A percentile compares a stretch with the other conserved stretches of the same genome.
Evolutionary conservation across 805 yeast genomes (phyloP).

Genomic region (Ogataea salicorniae): DNA sequence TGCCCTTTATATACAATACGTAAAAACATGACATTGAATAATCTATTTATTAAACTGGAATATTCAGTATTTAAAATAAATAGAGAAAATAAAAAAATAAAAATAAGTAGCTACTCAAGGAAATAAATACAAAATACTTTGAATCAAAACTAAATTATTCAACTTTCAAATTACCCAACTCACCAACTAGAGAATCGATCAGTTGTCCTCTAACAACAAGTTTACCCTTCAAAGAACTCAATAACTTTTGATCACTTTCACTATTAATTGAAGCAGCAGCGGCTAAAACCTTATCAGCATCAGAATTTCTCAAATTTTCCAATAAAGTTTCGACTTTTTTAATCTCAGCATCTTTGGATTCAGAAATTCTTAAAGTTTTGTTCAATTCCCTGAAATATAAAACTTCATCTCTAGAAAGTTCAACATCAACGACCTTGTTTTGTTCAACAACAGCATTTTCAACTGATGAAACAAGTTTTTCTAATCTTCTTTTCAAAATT

Average conservation of each 20-base stretch:
- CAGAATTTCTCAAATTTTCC: conserved; percentile 15
- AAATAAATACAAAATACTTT: background rate
- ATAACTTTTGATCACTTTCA: conserved; percentile 5
- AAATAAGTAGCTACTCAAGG: background rate
- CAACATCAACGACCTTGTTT: conserved; percentile 7
- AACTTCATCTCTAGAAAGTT: conserved; percentile 24
- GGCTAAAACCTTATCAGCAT: conserved; percentile 2
- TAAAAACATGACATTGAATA: too few relatives aligned
- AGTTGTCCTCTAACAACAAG: conserved; percentile 13
- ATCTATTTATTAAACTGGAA: too few relatives aligned
- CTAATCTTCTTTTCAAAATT: conserved; percentile 11
- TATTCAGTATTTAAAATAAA: background rate
- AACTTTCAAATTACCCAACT: conserved; percentile 3
- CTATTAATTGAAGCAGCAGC: background rate
- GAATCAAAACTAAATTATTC: background rate
- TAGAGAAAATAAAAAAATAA: background rate
- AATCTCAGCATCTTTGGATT: conserved; percentile 17
- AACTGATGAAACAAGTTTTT: conserved; percentile 10
- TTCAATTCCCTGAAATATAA: conserved; percentile 22
- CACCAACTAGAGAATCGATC: conserved; percentile 7
- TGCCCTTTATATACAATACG: background rate
- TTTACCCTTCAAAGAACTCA: conserved; percentile 12
- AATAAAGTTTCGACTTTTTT: conserved; percentile 8
- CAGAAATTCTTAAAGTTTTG: conserved; percentile 9
- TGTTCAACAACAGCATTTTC: conserved; percentile 7